These are phyloP conservation scores for Termitomyces sp. DNA, from an alignment of 768 basidiomycete genomes.

Conservation along the genomic window DNA sequence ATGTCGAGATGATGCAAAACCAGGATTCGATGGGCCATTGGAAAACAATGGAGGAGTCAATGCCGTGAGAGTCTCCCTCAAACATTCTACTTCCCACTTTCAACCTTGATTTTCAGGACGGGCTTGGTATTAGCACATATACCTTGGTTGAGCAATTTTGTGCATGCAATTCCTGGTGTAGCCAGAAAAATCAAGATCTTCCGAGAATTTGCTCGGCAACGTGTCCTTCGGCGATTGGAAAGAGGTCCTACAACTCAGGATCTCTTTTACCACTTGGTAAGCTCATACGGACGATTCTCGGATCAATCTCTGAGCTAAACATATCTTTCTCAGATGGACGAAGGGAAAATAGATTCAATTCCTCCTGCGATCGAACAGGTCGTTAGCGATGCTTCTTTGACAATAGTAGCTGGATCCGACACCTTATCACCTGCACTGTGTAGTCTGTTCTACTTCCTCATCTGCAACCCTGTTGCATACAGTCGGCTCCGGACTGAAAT, in stretches of 20 bases:
- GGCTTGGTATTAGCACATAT: conserved; percentile 12
- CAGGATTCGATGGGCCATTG: conserved; percentile 8
- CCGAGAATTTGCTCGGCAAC: conserved; percentile 37
- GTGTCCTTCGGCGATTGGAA: conserved; percentile 55
- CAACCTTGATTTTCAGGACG: conserved; percentile 2
- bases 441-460: conserved; percentile 13
- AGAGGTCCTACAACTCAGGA: conserved; percentile 22
- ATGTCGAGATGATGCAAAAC: conserved; percentile 11
- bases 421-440: conserved; percentile 15
- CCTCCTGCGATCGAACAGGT: conserved; percentile 15
- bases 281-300: background rate
- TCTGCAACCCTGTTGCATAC: conserved; percentile 14
- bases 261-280: conserved; percentile 17
- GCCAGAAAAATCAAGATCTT: conserved; percentile 12
- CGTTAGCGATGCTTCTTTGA: conserved; percentile 13
- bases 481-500: conserved; percentile 8
- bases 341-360: conserved; percentile 13
- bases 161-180: conserved; percentile 8
- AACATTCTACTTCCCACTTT: background rate
- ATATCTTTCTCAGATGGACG: conserved; percentile 13
- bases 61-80: background rate
- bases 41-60: conserved; percentile 9
- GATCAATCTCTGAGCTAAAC: background rate
- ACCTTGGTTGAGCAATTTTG: conserved; percentile 13
- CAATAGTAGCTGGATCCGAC: conserved; percentile 16